Base-by-base conservation (phyloP, 2,329 filamentous ascomycete species). In the Calonectria pauciramosa region DNA sequence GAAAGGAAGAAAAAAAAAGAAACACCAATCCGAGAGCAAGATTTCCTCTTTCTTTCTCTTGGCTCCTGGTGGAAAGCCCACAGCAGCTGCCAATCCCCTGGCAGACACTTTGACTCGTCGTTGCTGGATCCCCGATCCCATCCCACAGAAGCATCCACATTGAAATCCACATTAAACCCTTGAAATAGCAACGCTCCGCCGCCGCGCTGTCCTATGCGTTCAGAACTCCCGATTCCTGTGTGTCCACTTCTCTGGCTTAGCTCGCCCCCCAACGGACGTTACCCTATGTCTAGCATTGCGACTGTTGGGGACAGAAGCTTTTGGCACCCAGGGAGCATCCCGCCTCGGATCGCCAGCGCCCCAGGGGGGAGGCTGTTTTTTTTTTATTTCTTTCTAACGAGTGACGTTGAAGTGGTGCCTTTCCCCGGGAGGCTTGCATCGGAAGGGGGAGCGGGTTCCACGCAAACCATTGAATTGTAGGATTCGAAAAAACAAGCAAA, bases 151-250 rank as follows among this genome's bases (percentile, higher is more conserved):
- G 63, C 63, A 60, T 67, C 70, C 70, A 71, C 70, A 67, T 36
- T 47, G 51, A 60, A 59, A 69, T 60, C 67, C 67, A 68, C 66
- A 44, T 68, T 38, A 26, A 38, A 68, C 44, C 70, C 70, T 72
- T 68, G 70, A 68, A 72, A 72, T 72, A 72, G 70, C 44, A 72
- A 68, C 52, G 32, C 54, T 67, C 41, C 41, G 41, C 70, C 60
- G 63, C 63, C 51, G 63, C 49, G 51, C 70, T 60, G 70, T 67
- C 70, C 63, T 52, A 70, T 64, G 59, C 68, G 67, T 69, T 14
- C 67, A 54, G 44, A 65, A 65, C 56, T 64, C 47, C 59, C 68
- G 59, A 60, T 68, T 60, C 52, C 52, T 63, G 36, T 20, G 44
- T 44, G 41, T 16, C 44, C 51, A 59, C 52, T 63, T 70, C n/a